Evolutionary conservation across 306 rosid species (phyloP).

Genomic region (Vigna nakashimae): DNA sequence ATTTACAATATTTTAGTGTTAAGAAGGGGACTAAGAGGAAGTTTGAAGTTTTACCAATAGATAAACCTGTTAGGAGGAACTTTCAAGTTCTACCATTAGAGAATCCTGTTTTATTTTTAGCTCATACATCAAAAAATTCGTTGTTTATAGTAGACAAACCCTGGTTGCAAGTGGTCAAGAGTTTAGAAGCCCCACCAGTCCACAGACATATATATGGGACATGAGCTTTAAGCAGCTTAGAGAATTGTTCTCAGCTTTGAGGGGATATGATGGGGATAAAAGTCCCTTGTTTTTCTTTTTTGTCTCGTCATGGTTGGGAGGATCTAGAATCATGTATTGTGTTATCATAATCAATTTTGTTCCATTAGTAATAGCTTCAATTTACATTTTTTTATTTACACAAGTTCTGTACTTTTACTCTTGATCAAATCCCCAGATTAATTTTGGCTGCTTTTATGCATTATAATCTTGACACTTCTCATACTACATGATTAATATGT

Average conservation of each 20-base stretch:
- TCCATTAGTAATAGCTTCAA: constrained; percentile 51
- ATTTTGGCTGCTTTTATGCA: background rate
- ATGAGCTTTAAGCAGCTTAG: constrained; percentile 45
- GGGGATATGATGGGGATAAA: constrained; percentile 48
- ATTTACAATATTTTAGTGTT: constrained; percentile 49
- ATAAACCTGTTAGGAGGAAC: constrained; percentile 65
- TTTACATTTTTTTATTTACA: constrained; percentile 42
- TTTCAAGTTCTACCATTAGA: constrained; percentile 67
- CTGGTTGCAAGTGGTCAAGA: constrained; percentile 86
- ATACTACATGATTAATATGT: background rate
- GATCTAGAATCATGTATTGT: constrained; percentile 64
- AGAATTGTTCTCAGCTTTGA: constrained; percentile 49
- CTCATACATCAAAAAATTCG: constrained; percentile 72
- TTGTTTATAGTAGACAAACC: constrained; percentile 85
- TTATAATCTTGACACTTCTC: background rate
- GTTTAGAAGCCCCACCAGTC: constrained; percentile 77
- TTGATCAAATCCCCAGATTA: background rate
- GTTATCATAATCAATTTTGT: constrained; percentile 56
- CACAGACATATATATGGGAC: constrained; percentile 93
- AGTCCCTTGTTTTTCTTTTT: constrained; percentile 39
- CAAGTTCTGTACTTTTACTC: background rate
- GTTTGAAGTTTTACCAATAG: constrained; percentile 66
- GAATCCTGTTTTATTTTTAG: constrained; percentile 75
- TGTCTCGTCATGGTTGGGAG: constrained; percentile 50
- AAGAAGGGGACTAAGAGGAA: constrained; percentile 70